Conservation (phyloP, 768 basidiomycete species). For the Leccinum truebloodii region DNA sequence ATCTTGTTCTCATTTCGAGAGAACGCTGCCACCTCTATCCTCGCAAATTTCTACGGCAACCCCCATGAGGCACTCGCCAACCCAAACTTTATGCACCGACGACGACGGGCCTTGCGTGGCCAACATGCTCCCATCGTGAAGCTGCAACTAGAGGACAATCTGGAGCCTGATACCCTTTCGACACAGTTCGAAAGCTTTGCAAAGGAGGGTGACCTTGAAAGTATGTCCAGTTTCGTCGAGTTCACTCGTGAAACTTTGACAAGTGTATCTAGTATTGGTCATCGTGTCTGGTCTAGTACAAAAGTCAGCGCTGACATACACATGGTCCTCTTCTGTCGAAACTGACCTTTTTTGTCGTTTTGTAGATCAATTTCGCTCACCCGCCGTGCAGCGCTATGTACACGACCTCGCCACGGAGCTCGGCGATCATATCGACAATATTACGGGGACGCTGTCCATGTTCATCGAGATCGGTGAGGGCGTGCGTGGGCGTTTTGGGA, state of each 20-base stretch:
- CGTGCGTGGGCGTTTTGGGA: conserved; percentile 10
- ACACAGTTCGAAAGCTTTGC: conserved; percentile 47
- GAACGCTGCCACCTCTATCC: conserved; percentile 59
- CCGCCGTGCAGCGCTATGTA: conserved; percentile 56
- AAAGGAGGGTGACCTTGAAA: conserved; percentile 50
- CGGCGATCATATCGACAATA: conserved; percentile 54
- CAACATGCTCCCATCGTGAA: conserved; percentile 38
- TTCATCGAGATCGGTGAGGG: conserved; percentile 56
- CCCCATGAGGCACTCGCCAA: conserved; percentile 39
- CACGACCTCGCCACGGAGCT: conserved; percentile 53
- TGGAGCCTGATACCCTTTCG: conserved; percentile 52
- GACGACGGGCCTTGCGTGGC: conserved; percentile 31
- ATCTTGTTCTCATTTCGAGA: conserved; percentile 53
- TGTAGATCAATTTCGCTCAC: conserved; percentile 51
- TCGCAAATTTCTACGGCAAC: conserved; percentile 43
- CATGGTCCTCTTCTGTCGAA: conserved; percentile 1
- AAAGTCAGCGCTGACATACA: conserved; percentile 34
- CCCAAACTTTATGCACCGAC: conserved; percentile 36
- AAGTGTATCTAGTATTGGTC: conserved; percentile 48
- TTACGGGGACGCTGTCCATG: conserved; percentile 48
- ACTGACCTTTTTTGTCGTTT: conserved; percentile 9
- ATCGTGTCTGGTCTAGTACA: conserved; percentile 49
- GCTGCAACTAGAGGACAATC: conserved; percentile 39
- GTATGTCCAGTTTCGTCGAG: conserved; percentile 27
- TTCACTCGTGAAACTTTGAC: conserved; percentile 11